Evolutionary conservation across 2,329 filamentous ascomycete species (phyloP), one percentile per base, ranked within the genome.

Genomic region (Periconia sp.): DNA sequence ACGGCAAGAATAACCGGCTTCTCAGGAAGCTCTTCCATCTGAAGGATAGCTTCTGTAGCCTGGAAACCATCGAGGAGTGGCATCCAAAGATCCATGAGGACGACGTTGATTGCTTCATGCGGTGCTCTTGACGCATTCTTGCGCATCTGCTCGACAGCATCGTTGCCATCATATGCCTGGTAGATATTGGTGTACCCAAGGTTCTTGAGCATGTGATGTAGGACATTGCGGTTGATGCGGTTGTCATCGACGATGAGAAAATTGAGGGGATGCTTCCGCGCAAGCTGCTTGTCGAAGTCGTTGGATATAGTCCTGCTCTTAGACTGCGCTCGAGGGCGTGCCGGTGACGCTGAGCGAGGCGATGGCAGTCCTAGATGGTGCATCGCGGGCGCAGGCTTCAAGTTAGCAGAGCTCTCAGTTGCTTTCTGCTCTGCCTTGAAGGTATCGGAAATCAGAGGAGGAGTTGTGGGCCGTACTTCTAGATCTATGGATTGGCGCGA

Each of bases 1-100:
- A 87, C 83, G 2, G 84, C 84, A 19, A 87, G 72, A 25, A 87
- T 69, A 23, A 75, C 74, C 29, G 75, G 71, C 29, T 48, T 56
- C 9, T 49, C 43, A 16, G 40, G 43, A 10, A 43, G 66, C 13
- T 72, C 64, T n/a, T 73, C 63, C 72, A 84, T 77, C 17, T 73
- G 69, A 9, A 87, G 67, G 30, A 89, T 89, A 33, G 75, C 72
- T 55, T 80, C 76, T 0, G 85, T 82, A 2, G 86, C 86, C 59
- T 88, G 81, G 52, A 87, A 88, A 1, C 86, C 86, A 58, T 88
- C 85, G 75, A 88, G 84, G 51, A 83, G 75, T 1, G 86, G 86
- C 84, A 89, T 89, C 86, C 86, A 89, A 8, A 89, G 76, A 65
- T 89, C 86, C 86, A 89, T 89, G 30, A 88, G 70, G 17, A 89